Conservation (phyloP, 2,329 filamentous ascomycete genomes). For the Ceratocystis harringtonii region DNA sequence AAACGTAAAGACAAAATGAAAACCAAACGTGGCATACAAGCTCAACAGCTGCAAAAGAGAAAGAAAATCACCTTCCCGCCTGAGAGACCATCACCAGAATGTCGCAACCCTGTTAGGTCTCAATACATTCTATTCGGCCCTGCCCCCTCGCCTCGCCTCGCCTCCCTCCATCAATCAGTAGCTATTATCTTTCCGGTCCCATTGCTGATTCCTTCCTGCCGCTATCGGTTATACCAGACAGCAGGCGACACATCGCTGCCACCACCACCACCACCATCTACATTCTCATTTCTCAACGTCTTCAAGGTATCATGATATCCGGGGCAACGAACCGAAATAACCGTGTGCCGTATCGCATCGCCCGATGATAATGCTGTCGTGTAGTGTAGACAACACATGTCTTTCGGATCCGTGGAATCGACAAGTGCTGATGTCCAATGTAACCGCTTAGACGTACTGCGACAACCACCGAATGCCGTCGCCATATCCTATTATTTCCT, state of each 20-base stretch:
- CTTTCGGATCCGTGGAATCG: neutral
- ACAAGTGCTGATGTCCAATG: neutral
- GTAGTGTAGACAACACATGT: neutral
- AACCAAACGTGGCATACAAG: constrained; percentile 5
- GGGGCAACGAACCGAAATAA: neutral
- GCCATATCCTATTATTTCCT: constrained; percentile 48
- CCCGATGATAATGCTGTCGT: neutral
- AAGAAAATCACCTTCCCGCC: neutral
- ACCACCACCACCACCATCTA: neutral
- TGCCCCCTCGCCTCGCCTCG: neutral
- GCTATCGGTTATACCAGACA: neutral
- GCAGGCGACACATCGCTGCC: neutral
- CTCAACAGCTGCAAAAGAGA: constrained; percentile 6
- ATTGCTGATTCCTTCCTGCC: neutral
- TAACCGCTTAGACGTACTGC: constrained; percentile 64
- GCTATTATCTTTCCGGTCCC: neutral
- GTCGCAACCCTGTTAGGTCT: neutral
- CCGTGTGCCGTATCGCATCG: neutral
- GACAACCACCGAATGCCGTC: constrained; percentile 85
- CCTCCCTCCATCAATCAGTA: neutral
- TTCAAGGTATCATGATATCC: constrained; percentile 12
- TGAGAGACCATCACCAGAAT: neutral
- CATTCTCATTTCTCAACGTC: neutral
- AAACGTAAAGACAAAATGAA: constrained; percentile 1
- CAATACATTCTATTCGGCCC: neutral